Conservation (phyloP, 352 stramenopile species). For the Hyphochytrium catenoides region DNA sequence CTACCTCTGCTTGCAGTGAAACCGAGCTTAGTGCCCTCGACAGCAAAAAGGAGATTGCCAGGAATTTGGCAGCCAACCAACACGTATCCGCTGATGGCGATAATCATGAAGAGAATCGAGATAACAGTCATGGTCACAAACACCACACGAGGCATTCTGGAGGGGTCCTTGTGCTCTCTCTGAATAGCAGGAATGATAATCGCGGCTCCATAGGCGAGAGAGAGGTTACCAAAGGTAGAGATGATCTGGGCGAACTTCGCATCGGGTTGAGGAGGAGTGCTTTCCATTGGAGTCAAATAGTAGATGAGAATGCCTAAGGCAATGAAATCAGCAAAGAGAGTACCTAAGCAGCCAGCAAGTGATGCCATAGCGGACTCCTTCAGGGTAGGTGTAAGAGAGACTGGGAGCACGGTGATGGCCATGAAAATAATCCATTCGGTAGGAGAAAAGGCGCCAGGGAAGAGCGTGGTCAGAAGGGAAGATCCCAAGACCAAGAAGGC, state of each 20-base stretch:
- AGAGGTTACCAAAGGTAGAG: slow-evolving; percentile 7
- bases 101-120: slow-evolving; percentile 6
- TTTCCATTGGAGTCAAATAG: slow-evolving; percentile 4
- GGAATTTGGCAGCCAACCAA: slow-evolving; percentile 9
- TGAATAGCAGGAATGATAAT: slow-evolving; percentile 7
- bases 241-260: slow-evolving; percentile 5
- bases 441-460: slow-evolving; percentile 2
- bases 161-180: slow-evolving; percentile 4
- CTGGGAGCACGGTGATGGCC: slow-evolving; percentile 5
- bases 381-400: slow-evolving; percentile 5
- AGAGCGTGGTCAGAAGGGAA: slow-evolving; percentile 4
- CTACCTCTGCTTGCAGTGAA: slow-evolving; percentile 19
- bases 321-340: slow-evolving; percentile 8
- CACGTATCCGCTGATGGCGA: slow-evolving; percentile 5
- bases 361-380: slow-evolving; percentile 5
- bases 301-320: slow-evolving; percentile 4
- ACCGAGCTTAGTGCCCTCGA: slow-evolving; percentile 12
- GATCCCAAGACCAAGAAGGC: slow-evolving; percentile 9
- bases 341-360: slow-evolving; percentile 5
- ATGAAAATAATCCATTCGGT: slow-evolving; percentile 7
- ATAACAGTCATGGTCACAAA: slow-evolving; percentile 4
- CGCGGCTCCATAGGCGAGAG: slow-evolving; percentile 6
- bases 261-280: slow-evolving; percentile 4
- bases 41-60: slow-evolving; percentile 10
- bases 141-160: slow-evolving; percentile 5